Evolutionary conservation across 2,329 filamentous ascomycete genomes (phyloP).

Genomic region (Blumeriella jaapii): DNA sequence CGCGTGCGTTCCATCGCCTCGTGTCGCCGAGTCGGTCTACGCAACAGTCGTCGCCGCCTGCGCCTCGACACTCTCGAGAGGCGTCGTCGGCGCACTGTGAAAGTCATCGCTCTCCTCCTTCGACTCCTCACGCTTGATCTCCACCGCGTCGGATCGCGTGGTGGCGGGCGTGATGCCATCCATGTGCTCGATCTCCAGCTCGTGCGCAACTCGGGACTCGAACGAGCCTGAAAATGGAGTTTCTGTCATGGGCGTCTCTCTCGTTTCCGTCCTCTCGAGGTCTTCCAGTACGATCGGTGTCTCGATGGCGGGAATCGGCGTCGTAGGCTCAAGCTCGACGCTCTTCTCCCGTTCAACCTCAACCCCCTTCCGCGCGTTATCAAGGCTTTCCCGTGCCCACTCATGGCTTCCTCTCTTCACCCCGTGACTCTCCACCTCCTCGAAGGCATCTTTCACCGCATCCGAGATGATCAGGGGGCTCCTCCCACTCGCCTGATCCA

Average conservation of each 20-base stretch:
- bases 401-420: slow-evolving; percentile 10
- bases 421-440: slow-evolving; percentile 24
- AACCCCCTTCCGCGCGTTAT: too few relatives aligned
- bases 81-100: slow-evolving; percentile 14
- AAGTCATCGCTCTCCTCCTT: slow-evolving; percentile 7
- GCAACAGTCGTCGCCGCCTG: slow-evolving; percentile 2
- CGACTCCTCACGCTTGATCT: not conserved
- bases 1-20: too few relatives aligned
- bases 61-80: slow-evolving; percentile 6
- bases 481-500: slow-evolving; percentile 20
- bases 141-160: not conserved
- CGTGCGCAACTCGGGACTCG: slow-evolving; percentile 6
- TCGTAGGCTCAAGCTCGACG: slow-evolving; percentile 1
- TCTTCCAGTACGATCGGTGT: slow-evolving; percentile 2
- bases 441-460: slow-evolving; percentile 25
- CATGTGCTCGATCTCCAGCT: slow-evolving; percentile 3
- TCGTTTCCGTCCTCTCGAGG: slow-evolving; percentile 2
- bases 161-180: not conserved
- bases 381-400: not conserved
- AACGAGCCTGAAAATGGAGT: too few relatives aligned
- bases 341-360: too few relatives aligned
- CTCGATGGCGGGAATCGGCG: too few relatives aligned
- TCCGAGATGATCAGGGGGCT: too few relatives aligned
- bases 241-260: slow-evolving; percentile 1
- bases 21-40: too few relatives aligned